Base-by-base conservation (phyloP, 2,329 filamentous ascomycete genomes). In the Trichoderma asperellum region DNA sequence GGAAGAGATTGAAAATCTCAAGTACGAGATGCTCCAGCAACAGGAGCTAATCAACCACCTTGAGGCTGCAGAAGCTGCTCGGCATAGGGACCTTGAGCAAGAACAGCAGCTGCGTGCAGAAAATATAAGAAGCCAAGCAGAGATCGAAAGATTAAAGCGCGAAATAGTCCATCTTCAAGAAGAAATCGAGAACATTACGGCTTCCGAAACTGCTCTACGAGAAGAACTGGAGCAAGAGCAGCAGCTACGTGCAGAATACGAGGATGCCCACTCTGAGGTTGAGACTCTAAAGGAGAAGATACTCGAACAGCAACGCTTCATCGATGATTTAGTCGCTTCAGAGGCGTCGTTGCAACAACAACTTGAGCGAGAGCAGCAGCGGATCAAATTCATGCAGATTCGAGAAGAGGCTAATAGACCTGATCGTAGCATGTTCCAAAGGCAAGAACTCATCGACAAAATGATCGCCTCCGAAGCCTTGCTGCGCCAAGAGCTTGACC, bases 81-180 rank as follows among this genome's bases (percentile, higher is more conserved):
- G 92, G 10, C 47, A 24, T 24, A 12, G 40, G 35, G 27, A 43
- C 6, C 14, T 62, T 16, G 59, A 62, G 6, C 59, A 34, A 8
- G 27, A 62, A 14, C 59, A 40, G 47, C 59, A 40, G 47, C 16
- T n/a, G n/a, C 47, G 78, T 56, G 74, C 76, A 24, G 83, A 85
- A 40, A 81, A 81, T 11, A 85, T 86, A 67, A 87, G 89, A 74
- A 85, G 86, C 24, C 89, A 91, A 77, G 82, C 88, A 14, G 87
- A 91, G 74, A 82, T 86, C 52, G 88, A 92, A 77, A 86, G 89
- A 43, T 83, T 96, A 18, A 89, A 92, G 73, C 85, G 92, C 70
- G 89, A 92, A 75, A 84, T 96, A 34, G 84, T 86, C 6, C 88
- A 92, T 75, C 89, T 91, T 71, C 89, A 93, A 68, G 84, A 87